phyloP scores from a whole-genome alignment of 2,329 filamentous ascomycete genomes.

The Fusarium keratoplasticum region DNA sequence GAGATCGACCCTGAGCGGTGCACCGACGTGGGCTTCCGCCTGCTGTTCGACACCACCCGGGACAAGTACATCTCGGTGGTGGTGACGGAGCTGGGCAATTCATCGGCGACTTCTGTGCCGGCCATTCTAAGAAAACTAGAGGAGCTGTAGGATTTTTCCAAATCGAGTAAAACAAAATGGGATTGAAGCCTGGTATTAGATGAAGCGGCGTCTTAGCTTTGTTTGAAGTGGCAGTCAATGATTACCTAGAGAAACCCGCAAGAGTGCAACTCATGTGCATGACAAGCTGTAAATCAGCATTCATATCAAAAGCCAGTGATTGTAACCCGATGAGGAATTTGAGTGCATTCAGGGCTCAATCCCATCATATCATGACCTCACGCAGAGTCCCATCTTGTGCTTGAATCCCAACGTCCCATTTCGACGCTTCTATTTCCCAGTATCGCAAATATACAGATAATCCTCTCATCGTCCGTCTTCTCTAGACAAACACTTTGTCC shows the following conservation, averaged over 20 bases:
- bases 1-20: slow-evolving; percentile 85
- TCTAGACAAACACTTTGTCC: background rate
- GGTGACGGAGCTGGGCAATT: slow-evolving; percentile 88
- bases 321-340: background rate
- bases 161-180: slow-evolving; percentile 30
- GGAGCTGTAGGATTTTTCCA: slow-evolving; percentile 57
- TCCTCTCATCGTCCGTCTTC: slow-evolving; percentile 6
- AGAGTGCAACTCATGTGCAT: slow-evolving; percentile 13
- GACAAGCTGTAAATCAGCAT: background rate
- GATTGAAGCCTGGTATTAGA: slow-evolving; percentile 21
- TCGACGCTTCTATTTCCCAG: slow-evolving; percentile 42
- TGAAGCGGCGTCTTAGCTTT: slow-evolving; percentile 27
- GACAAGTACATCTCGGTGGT: slow-evolving; percentile 89
- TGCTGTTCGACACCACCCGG: slow-evolving; percentile 93
- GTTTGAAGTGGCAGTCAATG: slow-evolving; percentile 12
- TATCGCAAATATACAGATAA: slow-evolving; percentile 42
- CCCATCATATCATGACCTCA: slow-evolving; percentile 7
- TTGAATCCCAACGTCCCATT: slow-evolving; percentile 42
- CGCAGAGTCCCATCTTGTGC: slow-evolving; percentile 19
- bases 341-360: background rate
- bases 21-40: slow-evolving; percentile 64
- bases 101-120: slow-evolving; percentile 88
- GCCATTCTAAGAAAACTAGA: slow-evolving; percentile 68
- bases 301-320: background rate
- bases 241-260: slow-evolving; percentile 7